A percentile compares a stretch with the other conserved stretches of the same genome.
phyloP scores from a whole-genome alignment of 345 rosid genomes.

The Salix dunnii region DNA sequence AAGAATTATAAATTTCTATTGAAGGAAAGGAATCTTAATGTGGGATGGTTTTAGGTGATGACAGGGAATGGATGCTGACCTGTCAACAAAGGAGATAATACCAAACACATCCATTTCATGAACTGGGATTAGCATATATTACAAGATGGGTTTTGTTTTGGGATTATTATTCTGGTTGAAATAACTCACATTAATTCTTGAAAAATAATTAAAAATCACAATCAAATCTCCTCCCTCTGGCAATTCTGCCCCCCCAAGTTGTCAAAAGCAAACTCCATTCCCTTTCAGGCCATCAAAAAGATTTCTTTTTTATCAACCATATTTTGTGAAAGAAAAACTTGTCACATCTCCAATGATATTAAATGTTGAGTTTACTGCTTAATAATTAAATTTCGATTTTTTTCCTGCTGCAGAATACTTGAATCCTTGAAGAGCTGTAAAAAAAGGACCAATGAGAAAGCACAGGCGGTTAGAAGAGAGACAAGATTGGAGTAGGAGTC shows the following conservation, averaged over 20 bases:
- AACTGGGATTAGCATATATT: conserved; percentile 22
- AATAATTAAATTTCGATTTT: conserved; percentile 7
- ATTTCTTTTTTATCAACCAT: conserved; percentile 1
- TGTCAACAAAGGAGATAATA: conserved; percentile 87
- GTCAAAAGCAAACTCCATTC: conserved; percentile 22
- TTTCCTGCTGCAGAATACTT: conserved; percentile 29
- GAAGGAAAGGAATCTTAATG: conserved; percentile 72
- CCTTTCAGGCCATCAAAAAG: not conserved
- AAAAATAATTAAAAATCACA: not conserved
- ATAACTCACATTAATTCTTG: not conserved
- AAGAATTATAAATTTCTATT: conserved; percentile 30
- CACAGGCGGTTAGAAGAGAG: conserved; percentile 79
- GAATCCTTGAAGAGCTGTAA: conserved; percentile 35
- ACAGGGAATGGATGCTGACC: conserved; percentile 91
- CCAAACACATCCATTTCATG: conserved; percentile 66
- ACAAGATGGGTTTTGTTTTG: conserved; percentile 50
- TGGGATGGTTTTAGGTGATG: conserved; percentile 95
- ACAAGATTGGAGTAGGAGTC: conserved; percentile 58
- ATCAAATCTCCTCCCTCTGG: not conserved
- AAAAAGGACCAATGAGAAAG: conserved; percentile 58
- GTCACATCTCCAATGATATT: conserved; percentile 22
- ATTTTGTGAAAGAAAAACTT: conserved; percentile 23
- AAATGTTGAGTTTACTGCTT: conserved; percentile 20
- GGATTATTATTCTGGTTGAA: conserved; percentile 33
- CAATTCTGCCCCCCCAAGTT: conserved; percentile 3